Conservation (phyloP, 208 protist species). For the Trichomonas vaginalis region DNA sequence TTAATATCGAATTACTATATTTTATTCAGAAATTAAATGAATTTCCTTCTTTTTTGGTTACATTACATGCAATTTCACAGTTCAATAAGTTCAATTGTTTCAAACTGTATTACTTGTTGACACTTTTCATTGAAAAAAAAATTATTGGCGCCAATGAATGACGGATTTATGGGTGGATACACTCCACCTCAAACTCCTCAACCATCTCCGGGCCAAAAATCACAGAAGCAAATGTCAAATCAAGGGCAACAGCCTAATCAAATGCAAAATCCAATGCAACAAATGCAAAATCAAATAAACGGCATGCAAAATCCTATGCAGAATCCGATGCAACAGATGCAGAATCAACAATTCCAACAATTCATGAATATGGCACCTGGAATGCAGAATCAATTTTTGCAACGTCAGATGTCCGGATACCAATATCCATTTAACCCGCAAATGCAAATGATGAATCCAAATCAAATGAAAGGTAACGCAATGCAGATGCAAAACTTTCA, state of each 20-base stretch:
- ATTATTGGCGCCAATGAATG: not conserved
- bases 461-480: not conserved
- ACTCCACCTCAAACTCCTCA: not conserved
- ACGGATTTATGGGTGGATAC: not conserved
- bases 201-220: not conserved
- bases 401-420: not conserved
- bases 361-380: not conserved
- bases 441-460: not conserved
- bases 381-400: not conserved
- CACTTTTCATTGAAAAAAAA: not conserved
- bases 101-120: no score
- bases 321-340: not conserved
- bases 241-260: not conserved
- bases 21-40: no score
- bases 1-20: no score
- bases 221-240: not conserved
- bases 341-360: not conserved
- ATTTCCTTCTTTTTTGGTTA: no score
- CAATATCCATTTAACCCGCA: not conserved
- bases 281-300: no score
- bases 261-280: no score
- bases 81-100: no score
- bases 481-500: not conserved
- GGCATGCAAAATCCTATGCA: not conserved
- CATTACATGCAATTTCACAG: no score